Base-by-base conservation (phyloP, 2,329 filamentous ascomycete genomes). In the Cryphonectria nitschkei region DNA sequence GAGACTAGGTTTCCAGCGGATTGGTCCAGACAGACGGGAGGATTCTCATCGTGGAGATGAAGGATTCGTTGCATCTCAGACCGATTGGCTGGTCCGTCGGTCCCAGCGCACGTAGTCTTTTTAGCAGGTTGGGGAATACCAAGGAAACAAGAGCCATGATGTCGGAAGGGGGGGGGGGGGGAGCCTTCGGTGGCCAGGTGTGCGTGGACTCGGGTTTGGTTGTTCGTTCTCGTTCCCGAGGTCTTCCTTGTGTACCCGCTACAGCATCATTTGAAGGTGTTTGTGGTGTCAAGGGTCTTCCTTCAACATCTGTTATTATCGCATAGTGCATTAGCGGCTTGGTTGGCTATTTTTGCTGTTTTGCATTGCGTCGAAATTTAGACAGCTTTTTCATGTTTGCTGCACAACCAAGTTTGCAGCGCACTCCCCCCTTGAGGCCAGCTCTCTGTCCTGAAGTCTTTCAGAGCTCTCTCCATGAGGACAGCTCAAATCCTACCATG, bases 31-130 rank as follows among this genome's bases (percentile, higher is more conserved):
- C 58, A 34, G 19, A 5, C 32, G 58, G 58, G 34, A 61, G 58
- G 58, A 61, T 61, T 61, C 58, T 32, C 26, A 34, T 37, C 58
- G 58, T 61, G 58, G 58, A 34, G 58, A 61, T 61, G 58, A 61
- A 61, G 58, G 58, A 61, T 61, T 61, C 29, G 9, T 34, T 32
- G 29, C 54, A 22, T 61, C 58, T 39, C 34, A 61, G 58, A 61
- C 32, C 58, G 58, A 39, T 61, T 61, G 32, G 58, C 32, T 61
- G 58, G 32, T n/a, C 34, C 58, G 34, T 61, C 34, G 58, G 32
- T 61, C 58, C 58, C 58, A 7, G 34, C 34, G 32, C 58, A 37
- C 34, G 32, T 14, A 37, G 37, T 8, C 34, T 34, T 56, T 11
- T 56, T 14, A 22, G 56, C 56, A 22, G 56, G 19, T 32, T 34